Conservation (phyloP, 2,329 filamentous ascomycete genomes). For the Aspergillus tubingensis region DNA sequence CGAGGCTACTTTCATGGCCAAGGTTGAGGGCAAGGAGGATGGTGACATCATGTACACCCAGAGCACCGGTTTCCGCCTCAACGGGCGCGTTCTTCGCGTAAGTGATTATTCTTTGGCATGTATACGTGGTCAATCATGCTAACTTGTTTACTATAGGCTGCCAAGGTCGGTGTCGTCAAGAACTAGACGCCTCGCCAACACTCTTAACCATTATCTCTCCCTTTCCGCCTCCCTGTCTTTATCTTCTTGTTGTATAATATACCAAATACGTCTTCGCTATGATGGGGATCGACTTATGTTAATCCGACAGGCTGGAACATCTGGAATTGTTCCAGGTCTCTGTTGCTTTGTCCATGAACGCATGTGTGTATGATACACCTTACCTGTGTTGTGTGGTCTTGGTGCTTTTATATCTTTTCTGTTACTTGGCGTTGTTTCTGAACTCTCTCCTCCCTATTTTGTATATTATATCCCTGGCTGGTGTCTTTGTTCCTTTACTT, state of each 20-base stretch:
- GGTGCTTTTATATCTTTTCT: slow-evolving; percentile 21
- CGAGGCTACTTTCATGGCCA: slow-evolving; percentile 94
- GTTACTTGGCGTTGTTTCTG: slow-evolving; percentile 23
- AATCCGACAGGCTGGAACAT: slow-evolving; percentile 11
- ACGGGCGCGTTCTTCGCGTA: slow-evolving; percentile 79
- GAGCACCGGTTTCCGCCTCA: slow-evolving; percentile 93
- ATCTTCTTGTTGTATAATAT: slow-evolving; percentile 38
- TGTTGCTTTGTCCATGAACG: slow-evolving; percentile 30
- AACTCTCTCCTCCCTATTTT: slow-evolving; percentile 38
- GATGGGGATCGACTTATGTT: slow-evolving; percentile 24
- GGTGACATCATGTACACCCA: slow-evolving; percentile 89
- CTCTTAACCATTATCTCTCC: slow-evolving; percentile 11
- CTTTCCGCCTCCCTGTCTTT: slow-evolving; percentile 11
- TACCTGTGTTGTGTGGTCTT: slow-evolving; percentile 32
- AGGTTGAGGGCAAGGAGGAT: slow-evolving; percentile 83
- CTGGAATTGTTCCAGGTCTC: slow-evolving; percentile 17
- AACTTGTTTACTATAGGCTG: slow-evolving; percentile 55
- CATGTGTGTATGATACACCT: slow-evolving; percentile 39
- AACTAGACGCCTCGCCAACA: slow-evolving; percentile 45
- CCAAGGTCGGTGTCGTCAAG: slow-evolving; percentile 96
- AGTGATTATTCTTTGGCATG: slow-evolving; percentile 21
- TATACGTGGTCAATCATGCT: not conserved
- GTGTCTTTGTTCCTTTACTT: slow-evolving; percentile 18
- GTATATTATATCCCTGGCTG: slow-evolving; percentile 33
- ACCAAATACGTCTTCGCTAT: slow-evolving; percentile 32